Conservation (phyloP, 805 yeast species). For the Lachancea meyersii region DNA sequence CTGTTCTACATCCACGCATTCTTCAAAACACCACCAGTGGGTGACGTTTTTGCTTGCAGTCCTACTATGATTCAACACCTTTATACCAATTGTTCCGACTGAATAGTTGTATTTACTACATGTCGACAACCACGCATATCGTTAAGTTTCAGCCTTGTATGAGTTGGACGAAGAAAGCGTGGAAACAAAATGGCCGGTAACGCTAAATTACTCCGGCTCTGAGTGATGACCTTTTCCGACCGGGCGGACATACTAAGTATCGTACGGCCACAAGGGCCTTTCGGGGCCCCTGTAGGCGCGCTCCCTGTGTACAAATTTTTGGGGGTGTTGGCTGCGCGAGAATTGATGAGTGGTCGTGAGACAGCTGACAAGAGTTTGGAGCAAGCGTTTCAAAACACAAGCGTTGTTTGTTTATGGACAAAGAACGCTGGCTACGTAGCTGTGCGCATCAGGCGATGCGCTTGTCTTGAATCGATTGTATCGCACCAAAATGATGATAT, state of each 20-base stretch:
- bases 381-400: not conserved
- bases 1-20: constrained; percentile 4
- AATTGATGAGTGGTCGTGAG: constrained; percentile 39
- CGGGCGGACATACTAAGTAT: constrained; percentile 45
- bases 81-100: constrained; percentile 39
- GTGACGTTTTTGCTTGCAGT: constrained; percentile 3
- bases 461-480: constrained; percentile 1
- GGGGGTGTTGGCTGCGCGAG: constrained; percentile 29
- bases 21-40: constrained; percentile 9
- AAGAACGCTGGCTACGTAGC: too few species aligned
- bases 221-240: constrained; percentile 38
- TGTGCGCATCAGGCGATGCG: constrained; percentile 8
- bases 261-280: constrained; percentile 15
- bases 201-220: not conserved
- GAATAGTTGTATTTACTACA: constrained; percentile 33
- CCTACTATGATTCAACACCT: constrained; percentile 27
- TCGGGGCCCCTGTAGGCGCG: constrained; percentile 21
- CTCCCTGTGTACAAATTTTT: constrained; percentile 35
- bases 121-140: constrained; percentile 40
- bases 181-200: not conserved
- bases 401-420: not conserved
- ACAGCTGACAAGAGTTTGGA: constrained; percentile 29
- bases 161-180: constrained; percentile 23
- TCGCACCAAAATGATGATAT: constrained; percentile 10
- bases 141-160: constrained; percentile 47